Conservation (phyloP, 768 basidiomycete species). For the Coprinopsis sp. region DNA sequence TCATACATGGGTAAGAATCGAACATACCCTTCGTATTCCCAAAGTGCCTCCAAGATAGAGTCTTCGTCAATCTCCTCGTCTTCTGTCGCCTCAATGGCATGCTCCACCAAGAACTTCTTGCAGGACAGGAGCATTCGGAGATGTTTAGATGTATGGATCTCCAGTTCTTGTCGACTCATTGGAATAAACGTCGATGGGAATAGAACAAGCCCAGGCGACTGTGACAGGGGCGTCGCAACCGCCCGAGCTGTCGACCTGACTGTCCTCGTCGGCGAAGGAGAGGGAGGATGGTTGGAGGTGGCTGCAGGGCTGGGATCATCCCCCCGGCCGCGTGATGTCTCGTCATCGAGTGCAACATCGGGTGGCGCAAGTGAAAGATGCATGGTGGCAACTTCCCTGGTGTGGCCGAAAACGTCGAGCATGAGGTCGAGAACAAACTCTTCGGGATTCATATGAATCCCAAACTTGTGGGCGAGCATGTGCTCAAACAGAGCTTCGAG, state of each 20-base stretch:
- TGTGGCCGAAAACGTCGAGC: constrained; percentile 49
- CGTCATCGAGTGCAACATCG: constrained; percentile 1
- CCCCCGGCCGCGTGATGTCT: constrained; percentile 2
- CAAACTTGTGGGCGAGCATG: constrained; percentile 53
- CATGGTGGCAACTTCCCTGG: constrained; percentile 42
- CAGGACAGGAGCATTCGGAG: constrained; percentile 43
- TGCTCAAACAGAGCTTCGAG: constrained; percentile 56
- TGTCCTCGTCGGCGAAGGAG: constrained; percentile 1
- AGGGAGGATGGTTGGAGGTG: constrained; percentile 6
- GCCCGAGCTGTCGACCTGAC: not conserved
- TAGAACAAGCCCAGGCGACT: constrained; percentile 54
- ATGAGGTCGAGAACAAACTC: constrained; percentile 45
- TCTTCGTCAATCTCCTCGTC: constrained; percentile 34
- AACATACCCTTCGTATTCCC: constrained; percentile 52
- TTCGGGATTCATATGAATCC: constrained; percentile 46
- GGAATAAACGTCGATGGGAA: constrained; percentile 58
- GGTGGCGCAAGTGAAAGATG: constrained; percentile 54
- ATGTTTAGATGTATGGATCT: constrained; percentile 65
- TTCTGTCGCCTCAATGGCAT: constrained; percentile 29
- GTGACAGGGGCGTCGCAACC: constrained; percentile 4
- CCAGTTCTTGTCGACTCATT: constrained; percentile 51
- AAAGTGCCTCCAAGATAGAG: constrained; percentile 36
- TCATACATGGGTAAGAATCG: constrained; percentile 2
- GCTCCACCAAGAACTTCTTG: constrained; percentile 31
- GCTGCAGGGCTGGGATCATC: constrained; percentile 6